These are phyloP conservation scores for Vitis cinerea DNA, from an alignment of 164 flowering plant genomes.

Conservation along the genomic window DNA sequence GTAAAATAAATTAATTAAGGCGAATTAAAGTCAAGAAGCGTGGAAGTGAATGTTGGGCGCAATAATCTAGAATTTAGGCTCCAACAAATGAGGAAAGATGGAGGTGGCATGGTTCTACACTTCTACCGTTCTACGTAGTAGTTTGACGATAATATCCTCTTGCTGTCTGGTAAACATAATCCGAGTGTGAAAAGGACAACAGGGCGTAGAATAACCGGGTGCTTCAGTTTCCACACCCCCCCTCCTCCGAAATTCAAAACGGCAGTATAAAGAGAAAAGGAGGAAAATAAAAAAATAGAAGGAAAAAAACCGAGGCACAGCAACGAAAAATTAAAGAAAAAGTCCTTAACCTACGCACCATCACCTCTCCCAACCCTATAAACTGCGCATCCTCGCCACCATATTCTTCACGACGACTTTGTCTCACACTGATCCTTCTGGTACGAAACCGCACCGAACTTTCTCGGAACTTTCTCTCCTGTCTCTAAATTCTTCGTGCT, in stretches of 20 bases:
- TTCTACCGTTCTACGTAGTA: no score
- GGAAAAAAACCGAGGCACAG: no score
- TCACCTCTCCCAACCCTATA: slow-evolving; percentile 5
- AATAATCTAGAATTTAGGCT: no score
- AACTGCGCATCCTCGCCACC: slow-evolving; percentile 5
- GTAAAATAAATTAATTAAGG: no score
- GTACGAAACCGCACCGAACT: slow-evolving; percentile 1
- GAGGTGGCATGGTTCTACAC: no score
- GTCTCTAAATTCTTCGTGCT: background rate
- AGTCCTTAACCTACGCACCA: slow-evolving; percentile 22
- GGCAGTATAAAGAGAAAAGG: no score
- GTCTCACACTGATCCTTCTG: background rate
- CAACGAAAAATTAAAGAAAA: background rate
- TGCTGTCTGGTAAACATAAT: no score
- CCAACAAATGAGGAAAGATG: no score
- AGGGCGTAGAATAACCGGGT: slow-evolving; percentile 2
- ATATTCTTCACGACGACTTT: slow-evolving; percentile 18
- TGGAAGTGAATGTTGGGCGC: no score
- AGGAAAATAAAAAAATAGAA: no score
- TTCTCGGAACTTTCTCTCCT: slow-evolving; percentile 16
- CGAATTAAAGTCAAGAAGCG: no score
- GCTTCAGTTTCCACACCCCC: background rate
- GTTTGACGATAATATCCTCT: no score
- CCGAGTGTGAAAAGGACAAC: slow-evolving; percentile 1
- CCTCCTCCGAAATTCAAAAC: background rate